phyloP scores from a whole-genome alignment of 1,284 basidiomycete species.

The Tylopilus sp. region DNA sequence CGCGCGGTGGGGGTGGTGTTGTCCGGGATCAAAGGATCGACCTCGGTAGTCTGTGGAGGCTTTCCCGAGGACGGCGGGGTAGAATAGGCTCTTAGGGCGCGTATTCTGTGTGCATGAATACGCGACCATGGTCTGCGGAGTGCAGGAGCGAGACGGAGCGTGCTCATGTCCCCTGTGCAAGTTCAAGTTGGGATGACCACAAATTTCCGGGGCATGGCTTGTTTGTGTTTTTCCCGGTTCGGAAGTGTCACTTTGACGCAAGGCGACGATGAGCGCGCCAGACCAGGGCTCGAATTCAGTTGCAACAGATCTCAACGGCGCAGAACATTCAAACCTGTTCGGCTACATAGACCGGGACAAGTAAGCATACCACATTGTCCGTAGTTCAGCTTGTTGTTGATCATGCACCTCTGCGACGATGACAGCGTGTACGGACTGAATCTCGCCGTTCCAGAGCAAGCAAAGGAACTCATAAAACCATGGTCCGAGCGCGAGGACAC shows the following conservation, averaged over 20 bases:
- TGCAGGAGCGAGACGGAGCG: conserved; percentile 13
- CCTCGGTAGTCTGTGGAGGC: not conserved
- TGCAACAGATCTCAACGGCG: conserved; percentile 31
- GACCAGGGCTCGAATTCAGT: conserved; percentile 25
- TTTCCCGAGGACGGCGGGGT: conserved; percentile 11
- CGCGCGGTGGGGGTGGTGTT: not conserved
- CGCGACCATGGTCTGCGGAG: conserved; percentile 16
- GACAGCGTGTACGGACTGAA: conserved; percentile 76
- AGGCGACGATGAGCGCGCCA: conserved; percentile 10
- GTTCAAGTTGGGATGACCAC: not conserved
- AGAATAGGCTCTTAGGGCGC: conserved; percentile 15
- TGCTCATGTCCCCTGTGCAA: conserved; percentile 19
- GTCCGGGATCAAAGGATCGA: not conserved
- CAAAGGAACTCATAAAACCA: conserved; percentile 69
- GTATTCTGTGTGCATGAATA: not conserved
- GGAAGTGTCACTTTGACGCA: conserved; percentile 7
- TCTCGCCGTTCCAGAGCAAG: conserved; percentile 70
- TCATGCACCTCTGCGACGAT: not conserved
- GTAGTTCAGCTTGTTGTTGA: conserved; percentile 4
- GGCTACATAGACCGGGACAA: conserved; percentile 65
- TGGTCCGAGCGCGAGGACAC: conserved; percentile 76
- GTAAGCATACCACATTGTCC: conserved; percentile 37
- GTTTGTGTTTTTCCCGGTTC: conserved; percentile 13
- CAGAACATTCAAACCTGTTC: conserved; percentile 57
- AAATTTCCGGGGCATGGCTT: conserved; percentile 12